Evolutionary conservation across 352 stramenopile species (phyloP), one percentile per base, ranked within the genome.

Genomic region (Phytophthora nicotianae): DNA sequence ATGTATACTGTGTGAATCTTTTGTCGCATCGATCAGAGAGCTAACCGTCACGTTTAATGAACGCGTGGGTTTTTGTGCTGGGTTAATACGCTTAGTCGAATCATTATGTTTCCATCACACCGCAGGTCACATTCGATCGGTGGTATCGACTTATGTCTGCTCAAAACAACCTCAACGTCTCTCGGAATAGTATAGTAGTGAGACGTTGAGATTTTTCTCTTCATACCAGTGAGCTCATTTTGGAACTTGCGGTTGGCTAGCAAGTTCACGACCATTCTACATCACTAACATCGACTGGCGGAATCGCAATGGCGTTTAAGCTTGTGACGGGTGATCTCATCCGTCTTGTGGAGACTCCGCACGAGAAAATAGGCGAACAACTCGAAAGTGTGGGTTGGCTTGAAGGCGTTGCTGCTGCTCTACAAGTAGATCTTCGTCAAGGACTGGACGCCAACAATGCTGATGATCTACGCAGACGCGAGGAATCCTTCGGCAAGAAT

Each of bases 321-420:
- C 42, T 83, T 45, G 55, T 79, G 13, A 74, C 75, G 23, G 65
- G 72, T 20, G 80, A 89, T 62, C 64, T 89, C 57, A 79, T 86
- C 48, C 76, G 76, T 42, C 73, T 89, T 49, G 69, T 89, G 13
- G 80, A 88, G 62, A 89, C 79, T 45, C 72, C 79, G 11, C 65
- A 76, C 24, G 79, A 89, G 53, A 48, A 79, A 80, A 21, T 60
- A 69, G n/a, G 32, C 50, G 20, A 66, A 78, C 32, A 62, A 49
- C 64, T 89, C 41, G 37, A 58, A 13, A 33, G 26, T 35, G 51
- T 86, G 32, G 80, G 80, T 37, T 74, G 78, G 11, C 61, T 83
- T 13, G 65, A 76, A 14, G 80, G 80, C 46, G 59, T 89, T 41
- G 79, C 76, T 20, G 63, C 62, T 40, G 65, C 68, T 24, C 65